phyloP scores from a whole-genome alignment of 495 filamentous ascomycete genomes.

The Margaritispora aquatica region DNA sequence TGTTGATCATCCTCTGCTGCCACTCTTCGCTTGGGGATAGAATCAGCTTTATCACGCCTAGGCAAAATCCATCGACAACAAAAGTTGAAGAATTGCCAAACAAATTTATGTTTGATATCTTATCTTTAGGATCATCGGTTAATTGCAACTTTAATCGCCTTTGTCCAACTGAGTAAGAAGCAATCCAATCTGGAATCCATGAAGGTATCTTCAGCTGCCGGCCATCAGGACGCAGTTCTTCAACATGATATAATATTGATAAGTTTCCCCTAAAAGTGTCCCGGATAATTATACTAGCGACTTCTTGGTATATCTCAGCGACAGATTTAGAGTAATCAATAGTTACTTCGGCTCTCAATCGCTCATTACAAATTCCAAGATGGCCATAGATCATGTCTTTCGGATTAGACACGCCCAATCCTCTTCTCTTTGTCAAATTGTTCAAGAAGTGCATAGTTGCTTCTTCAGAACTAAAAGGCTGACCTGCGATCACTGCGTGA shows the following conservation, averaged over 20 bases:
- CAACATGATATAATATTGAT: not conserved
- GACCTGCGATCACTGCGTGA: not conserved
- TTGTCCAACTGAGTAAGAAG: not conserved
- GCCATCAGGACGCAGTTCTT: not conserved
- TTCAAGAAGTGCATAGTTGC: not conserved
- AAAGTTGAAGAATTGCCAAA: too few relatives aligned
- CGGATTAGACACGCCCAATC: slow-evolving; percentile 1
- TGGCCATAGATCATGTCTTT: slow-evolving; percentile 9
- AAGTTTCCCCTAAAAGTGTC: not conserved
- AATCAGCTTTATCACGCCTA: too few relatives aligned
- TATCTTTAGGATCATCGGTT: not conserved
- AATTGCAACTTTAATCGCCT: not conserved
- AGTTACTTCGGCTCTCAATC: not conserved
- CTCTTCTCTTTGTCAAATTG: not conserved
- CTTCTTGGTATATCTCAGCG: not conserved
- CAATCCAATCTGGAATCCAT: slow-evolving; percentile 1
- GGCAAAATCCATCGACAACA: too few relatives aligned
- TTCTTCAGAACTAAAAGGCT: not conserved
- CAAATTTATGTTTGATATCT: not conserved
- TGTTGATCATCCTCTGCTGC: too few relatives aligned
- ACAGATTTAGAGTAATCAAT: not conserved
- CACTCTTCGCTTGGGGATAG: too few relatives aligned
- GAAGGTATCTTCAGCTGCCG: not conserved
- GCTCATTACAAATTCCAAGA: not conserved
- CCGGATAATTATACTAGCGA: not conserved